phyloP scores from a whole-genome alignment of 371 early-diverging fungal species.

The Mucor sp. region DNA sequence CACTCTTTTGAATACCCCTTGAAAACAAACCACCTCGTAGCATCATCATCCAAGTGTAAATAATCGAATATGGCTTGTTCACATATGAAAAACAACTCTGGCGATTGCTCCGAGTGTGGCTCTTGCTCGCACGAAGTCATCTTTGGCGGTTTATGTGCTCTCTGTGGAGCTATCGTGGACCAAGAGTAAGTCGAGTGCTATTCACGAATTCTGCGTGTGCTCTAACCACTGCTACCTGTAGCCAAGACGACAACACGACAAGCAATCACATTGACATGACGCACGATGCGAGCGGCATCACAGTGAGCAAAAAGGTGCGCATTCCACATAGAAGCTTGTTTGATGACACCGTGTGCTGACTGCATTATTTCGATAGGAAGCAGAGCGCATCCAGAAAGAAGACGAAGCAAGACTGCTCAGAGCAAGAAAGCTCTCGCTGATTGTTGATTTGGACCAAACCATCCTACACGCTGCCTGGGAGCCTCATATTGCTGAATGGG shows the following conservation, averaged over 20 bases:
- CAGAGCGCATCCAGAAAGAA: conserved; percentile 72
- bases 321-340: not conserved
- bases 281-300: conserved; percentile 73
- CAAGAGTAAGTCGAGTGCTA: conserved; percentile 30
- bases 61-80: conserved; percentile 11
- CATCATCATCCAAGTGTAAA: not conserved
- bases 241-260: conserved; percentile 2
- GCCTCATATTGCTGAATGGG: conserved; percentile 81
- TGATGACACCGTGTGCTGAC: not conserved
- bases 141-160: conserved; percentile 78
- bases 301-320: conserved; percentile 62
- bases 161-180: conserved; percentile 71
- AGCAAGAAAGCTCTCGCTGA: conserved; percentile 81
- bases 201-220: not conserved
- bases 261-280: conserved; percentile 69
- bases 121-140: conserved; percentile 77
- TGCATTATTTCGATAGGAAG: conserved; percentile 63
- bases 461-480: conserved; percentile 95
- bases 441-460: conserved; percentile 99
- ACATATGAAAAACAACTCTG: not conserved
- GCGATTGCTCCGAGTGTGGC: conserved; percentile 3
- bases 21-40: not conserved
- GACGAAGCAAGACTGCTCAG: conserved; percentile 66
- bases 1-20: not conserved
- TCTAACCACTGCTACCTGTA: not conserved